A percentile compares a stretch with the other conserved stretches of the same genome.
Evolutionary conservation across 1,284 basidiomycete genomes (phyloP).

Genomic region (Ustilago lituana): DNA sequence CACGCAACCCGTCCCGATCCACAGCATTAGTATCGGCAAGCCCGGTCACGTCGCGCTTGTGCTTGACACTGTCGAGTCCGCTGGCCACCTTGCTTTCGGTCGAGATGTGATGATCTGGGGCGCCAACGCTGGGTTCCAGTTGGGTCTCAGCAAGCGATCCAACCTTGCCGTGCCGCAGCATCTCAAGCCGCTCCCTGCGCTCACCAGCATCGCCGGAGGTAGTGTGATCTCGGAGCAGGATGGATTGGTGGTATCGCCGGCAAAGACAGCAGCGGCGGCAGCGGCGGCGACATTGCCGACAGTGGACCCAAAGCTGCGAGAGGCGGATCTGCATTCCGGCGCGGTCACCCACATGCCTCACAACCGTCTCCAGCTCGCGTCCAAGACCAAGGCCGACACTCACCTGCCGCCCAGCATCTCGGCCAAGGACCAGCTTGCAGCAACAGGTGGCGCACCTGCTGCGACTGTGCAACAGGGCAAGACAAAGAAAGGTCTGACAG

Average conservation of each 20-base stretch:
- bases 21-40: slow-evolving; percentile 75
- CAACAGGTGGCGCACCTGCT: not conserved
- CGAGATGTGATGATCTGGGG: slow-evolving; percentile 72
- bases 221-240: slow-evolving; percentile 30
- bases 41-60: slow-evolving; percentile 72
- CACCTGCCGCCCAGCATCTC: slow-evolving; percentile 23
- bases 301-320: slow-evolving; percentile 35
- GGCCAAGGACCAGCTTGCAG: slow-evolving; percentile 9
- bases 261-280: slow-evolving; percentile 20
- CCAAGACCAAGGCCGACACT: slow-evolving; percentile 46
- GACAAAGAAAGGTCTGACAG: slow-evolving; percentile 35
- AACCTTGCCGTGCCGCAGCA: slow-evolving; percentile 77
- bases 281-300: slow-evolving; percentile 14
- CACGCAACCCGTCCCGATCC: slow-evolving; percentile 75
- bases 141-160: slow-evolving; percentile 81
- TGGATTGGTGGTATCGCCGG: slow-evolving; percentile 15
- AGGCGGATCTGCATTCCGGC: slow-evolving; percentile 56
- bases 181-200: slow-evolving; percentile 70
- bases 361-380: slow-evolving; percentile 58
- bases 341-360: slow-evolving; percentile 63
- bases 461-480: slow-evolving; percentile 16
- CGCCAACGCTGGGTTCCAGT: slow-evolving; percentile 57
- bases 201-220: slow-evolving; percentile 25
- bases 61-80: slow-evolving; percentile 59
- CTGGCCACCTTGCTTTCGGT: slow-evolving; percentile 67